Conservation (phyloP, 2,329 filamentous ascomycete species). For the Stagonosporopsis rhizophila region DNA sequence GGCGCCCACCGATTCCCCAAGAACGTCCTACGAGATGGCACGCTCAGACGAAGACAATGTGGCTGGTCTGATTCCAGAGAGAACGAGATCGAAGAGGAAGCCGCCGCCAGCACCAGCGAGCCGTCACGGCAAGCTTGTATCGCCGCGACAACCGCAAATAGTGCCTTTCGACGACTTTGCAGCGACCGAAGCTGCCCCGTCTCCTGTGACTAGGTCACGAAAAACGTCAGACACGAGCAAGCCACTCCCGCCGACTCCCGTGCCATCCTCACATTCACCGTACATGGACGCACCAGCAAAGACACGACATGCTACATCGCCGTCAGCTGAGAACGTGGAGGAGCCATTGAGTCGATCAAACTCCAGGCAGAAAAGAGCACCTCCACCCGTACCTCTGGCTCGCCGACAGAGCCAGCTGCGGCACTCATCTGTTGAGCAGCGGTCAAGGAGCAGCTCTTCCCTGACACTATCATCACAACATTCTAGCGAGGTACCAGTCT, state of each 20-base stretch:
- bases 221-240: constrained; percentile 65
- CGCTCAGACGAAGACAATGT: constrained; percentile 59
- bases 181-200: constrained; percentile 30
- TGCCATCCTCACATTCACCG: constrained; percentile 25
- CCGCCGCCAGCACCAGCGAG: constrained; percentile 72
- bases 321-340: constrained; percentile 19
- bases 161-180: constrained; percentile 46
- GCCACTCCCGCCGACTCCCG: constrained; percentile 65
- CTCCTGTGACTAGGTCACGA: constrained; percentile 33
- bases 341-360: constrained; percentile 33
- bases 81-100: constrained; percentile 67
- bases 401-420: constrained; percentile 48
- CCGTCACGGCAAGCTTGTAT: constrained; percentile 78
- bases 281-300: constrained; percentile 34
- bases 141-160: constrained; percentile 52
- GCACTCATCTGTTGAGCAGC: constrained; percentile 32
- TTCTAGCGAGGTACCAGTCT: constrained; percentile 32
- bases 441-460: constrained; percentile 47
- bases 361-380: constrained; percentile 39
- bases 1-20: constrained; percentile 58
- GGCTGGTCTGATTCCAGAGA: constrained; percentile 33
- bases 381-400: constrained; percentile 46
- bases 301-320: constrained; percentile 22
- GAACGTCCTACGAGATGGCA: constrained; percentile 66
- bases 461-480: constrained; percentile 48